Evolutionary conservation across 2,329 filamentous ascomycete genomes (phyloP), one percentile per base, ranked within the genome.

Genomic region (Davidsoniella virescens): DNA sequence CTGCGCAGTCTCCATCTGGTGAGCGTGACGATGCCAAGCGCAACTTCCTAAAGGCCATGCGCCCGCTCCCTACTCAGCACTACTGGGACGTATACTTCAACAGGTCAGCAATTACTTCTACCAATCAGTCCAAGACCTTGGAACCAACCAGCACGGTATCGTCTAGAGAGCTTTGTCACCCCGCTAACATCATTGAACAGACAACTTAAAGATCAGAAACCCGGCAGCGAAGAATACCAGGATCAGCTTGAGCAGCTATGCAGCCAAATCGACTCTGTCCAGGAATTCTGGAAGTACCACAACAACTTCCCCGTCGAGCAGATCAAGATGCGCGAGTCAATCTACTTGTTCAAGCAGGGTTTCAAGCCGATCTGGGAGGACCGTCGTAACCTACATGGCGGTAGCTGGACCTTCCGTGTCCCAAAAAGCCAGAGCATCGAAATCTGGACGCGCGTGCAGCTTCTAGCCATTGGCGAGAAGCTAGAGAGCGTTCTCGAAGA

Each of bases 391-490:
- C 71, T 82, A 53, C 73, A 80, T 54, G 90, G 90, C 48, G 90
- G 90, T 46, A 83, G 84, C 62, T 95, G 87, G 87, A 93, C 87
- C 18, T 94, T 96, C 66, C 80, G 88, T 47, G 82, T 95, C 42
- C 80, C 82, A 55, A 94, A 94, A 70, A 72, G 71, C 54, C 73
- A 75, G 37, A 78, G 77, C 5, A 75, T 78, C 2, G 82, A 82
- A 58, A 83, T 85, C 61, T 95, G 82, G 86, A 87, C 80, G 58
- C 79, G 81, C 61, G 73, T 94, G 54, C 78, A 87, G 67, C 68
- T 90, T 61, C 72, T 92, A 64, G 86, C 86, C 33, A 85, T 92
- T 54, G 86, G 86, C 33, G 86, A 93, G 70, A 75, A 82, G 60
- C 68, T 93, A 55, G 82, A 92, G 67, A 72, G 75, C 56, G 82